Conservation (phyloP, 192 early-diverging fungal genomes). For the Chytriomyces confervae region DNA sequence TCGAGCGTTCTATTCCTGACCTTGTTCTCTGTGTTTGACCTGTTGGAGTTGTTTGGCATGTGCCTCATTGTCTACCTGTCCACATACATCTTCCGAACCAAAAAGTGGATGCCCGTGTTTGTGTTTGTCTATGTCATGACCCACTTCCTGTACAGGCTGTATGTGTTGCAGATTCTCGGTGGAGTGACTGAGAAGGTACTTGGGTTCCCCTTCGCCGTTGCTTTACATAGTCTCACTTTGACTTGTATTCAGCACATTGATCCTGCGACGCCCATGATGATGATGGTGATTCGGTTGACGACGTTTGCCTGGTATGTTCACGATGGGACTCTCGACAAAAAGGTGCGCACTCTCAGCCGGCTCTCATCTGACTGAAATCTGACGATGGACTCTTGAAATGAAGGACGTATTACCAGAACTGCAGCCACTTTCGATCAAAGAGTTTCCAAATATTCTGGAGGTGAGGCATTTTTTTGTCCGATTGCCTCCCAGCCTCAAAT, state of each 20-base stretch:
- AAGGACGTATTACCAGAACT: conserved; percentile 74
- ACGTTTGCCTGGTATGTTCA: conserved; percentile 83
- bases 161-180: conserved; percentile 15
- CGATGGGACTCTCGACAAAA: conserved; percentile 70
- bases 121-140: conserved; percentile 45
- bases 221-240: conserved; percentile 37
- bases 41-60: conserved; percentile 40
- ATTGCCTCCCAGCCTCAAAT: no score
- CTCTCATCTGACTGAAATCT: background rate
- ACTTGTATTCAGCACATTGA: conserved; percentile 68
- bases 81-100: conserved; percentile 2
- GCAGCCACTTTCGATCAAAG: conserved; percentile 60
- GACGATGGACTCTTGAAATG: background rate
- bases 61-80: conserved; percentile 38
- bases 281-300: conserved; percentile 90
- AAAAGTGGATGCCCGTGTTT: conserved; percentile 37
- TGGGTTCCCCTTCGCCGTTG: background rate
- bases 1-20: conserved; percentile 39
- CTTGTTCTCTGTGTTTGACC: conserved; percentile 45
- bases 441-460: conserved; percentile 70
- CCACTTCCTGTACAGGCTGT: conserved; percentile 38
- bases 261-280: conserved; percentile 92
- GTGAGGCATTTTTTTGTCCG: no score
- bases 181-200: conserved; percentile 3
- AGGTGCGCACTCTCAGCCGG: conserved; percentile 5